These are phyloP conservation scores for Solanum chilense DNA, from an alignment of 257 asterid genomes.

Conservation along the genomic window DNA sequence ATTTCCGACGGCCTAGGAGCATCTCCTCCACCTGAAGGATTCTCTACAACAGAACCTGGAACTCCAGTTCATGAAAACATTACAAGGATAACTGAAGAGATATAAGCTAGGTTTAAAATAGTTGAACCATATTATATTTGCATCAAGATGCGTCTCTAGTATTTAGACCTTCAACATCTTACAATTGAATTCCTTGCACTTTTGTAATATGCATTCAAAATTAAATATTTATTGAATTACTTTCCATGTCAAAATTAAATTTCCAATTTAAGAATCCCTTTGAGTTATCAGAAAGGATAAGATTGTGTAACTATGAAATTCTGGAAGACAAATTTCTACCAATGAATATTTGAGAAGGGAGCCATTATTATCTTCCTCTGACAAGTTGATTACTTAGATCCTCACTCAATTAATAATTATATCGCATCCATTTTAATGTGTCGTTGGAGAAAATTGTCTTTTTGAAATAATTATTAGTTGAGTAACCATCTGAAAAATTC, in stretches of 20 bases:
- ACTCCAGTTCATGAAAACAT: constrained; percentile 11
- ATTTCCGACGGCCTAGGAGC: not conserved
- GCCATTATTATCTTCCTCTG: not conserved
- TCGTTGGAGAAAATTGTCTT: too few relatives aligned
- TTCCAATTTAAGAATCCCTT: too few relatives aligned
- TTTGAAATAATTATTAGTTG: too few relatives aligned
- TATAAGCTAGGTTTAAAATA: not conserved
- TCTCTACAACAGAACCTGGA: constrained; percentile 16
- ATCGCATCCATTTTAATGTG: too few relatives aligned
- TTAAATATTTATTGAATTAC: not conserved
- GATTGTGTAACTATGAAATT: not conserved
- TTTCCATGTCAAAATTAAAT: not conserved
- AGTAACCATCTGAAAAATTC: too few relatives aligned
- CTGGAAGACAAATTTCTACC: not conserved
- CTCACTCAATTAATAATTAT: too few relatives aligned
- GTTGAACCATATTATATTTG: not conserved
- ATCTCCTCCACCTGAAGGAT: constrained; percentile 11
- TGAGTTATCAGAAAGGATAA: not conserved
- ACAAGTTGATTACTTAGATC: too few relatives aligned
- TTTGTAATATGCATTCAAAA: not conserved
- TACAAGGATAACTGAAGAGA: not conserved
- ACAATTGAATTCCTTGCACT: not conserved
- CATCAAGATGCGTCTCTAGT: not conserved
- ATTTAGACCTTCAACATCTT: not conserved
- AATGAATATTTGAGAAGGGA: not conserved